Evolutionary conservation across 495 filamentous ascomycete species (phyloP), one percentile per base, ranked within the genome.

Genomic region (Penicillium coffeae): DNA sequence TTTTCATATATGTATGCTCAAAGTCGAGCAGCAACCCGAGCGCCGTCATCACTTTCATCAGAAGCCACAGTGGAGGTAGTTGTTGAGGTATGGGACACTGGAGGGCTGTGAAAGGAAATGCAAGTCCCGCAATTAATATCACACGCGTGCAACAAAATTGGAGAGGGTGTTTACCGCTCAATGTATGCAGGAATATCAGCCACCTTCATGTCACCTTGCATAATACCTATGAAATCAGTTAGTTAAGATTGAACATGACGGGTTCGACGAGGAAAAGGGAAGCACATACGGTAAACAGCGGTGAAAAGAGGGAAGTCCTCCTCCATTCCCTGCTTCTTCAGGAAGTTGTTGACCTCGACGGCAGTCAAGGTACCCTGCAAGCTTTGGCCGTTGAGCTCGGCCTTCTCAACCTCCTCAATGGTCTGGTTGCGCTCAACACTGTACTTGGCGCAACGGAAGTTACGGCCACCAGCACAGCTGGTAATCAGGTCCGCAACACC

Each of bases 401-500:
- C 76, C 62, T 80, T 76, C 78, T 97, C 94, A 48, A 99, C 78
- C 72, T 96, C 88, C 48, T 85, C 83, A 37, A 99, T 86, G 33
- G 80, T 77, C 47, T 88, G 77, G 32, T 85, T 84, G 55, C 84
- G 79, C 78, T 93, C 79, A 21, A 95, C 79, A 12, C 85, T 85
- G 72, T 91, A 81, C 79, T 86, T 94, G 27, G 94, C 93, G 63
- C 90, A 96, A 41, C 88, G 82, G 77, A 89, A 93, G 66, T 99
- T 99, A 20, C 94, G 80, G 20, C 94, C 94, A 33, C 89, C 86
- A 50, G 81, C 84, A 70, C 91, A 96, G 54, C 84, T 89, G 14
- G 95, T 97, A 58, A 97, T 95, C 58, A 99, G 72, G 71, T 99
- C 94, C 25, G 94, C 93, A 43, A 97, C 90, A 50, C 94, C 94